Evolutionary conservation across 192 early-diverging fungal species (phyloP).

Genomic region (Polychytrium aggregatum): DNA sequence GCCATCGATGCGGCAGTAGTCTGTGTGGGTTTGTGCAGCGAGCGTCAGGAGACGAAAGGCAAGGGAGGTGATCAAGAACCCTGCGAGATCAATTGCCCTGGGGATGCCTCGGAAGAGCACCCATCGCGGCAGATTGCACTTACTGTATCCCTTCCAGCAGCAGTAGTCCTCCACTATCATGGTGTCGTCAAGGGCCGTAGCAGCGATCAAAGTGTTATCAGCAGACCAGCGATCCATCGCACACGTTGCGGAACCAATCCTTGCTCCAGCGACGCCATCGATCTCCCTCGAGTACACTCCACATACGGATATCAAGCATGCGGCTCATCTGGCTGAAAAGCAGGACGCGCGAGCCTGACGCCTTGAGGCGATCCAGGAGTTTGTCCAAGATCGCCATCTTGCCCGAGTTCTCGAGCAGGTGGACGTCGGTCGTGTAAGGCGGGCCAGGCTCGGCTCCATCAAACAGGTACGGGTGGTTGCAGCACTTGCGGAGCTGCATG

Average conservation of each 20-base stretch:
- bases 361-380: conserved; percentile 65
- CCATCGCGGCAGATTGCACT: no score
- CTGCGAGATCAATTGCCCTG: no score
- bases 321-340: conserved; percentile 98
- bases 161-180: conserved; percentile 83
- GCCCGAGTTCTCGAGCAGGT: conserved; percentile 85
- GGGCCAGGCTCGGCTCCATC: conserved; percentile 87
- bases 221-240: no score
- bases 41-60: no score
- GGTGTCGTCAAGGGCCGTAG: no score
- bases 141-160: conserved; percentile 75
- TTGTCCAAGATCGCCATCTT: conserved; percentile 93
- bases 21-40: no score
- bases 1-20: conserved; percentile 96
- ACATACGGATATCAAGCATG: conserved; percentile 75
- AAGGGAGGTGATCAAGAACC: no score
- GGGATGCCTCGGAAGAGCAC: no score
- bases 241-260: no score
- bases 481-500: conserved; percentile 76
- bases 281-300: background rate
- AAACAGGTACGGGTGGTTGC: conserved; percentile 86
- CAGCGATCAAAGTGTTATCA: no score
- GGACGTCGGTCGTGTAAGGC: conserved; percentile 93
- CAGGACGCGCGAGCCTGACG: conserved; percentile 85
- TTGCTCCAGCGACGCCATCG: no score